Conservation (phyloP, 148 eudicot species). For the Silene uniflora region DNA sequence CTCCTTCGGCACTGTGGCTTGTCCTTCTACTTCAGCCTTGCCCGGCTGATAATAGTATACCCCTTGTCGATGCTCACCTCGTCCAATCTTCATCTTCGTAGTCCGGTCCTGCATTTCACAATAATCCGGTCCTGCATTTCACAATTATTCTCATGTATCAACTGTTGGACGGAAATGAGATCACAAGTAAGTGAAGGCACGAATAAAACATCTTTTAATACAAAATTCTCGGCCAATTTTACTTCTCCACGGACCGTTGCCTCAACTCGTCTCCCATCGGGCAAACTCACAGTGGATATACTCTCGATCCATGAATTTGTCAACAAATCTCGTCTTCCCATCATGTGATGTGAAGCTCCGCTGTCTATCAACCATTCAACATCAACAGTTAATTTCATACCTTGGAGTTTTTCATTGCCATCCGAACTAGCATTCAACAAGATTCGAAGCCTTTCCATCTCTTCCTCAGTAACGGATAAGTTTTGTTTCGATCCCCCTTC, state of each 20-base stretch:
- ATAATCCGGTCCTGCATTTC: too few species aligned
- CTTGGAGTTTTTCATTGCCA: background rate
- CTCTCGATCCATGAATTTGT: too few species aligned
- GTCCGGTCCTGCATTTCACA: too few species aligned
- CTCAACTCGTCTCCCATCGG: background rate
- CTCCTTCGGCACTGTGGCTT: background rate
- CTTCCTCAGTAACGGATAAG: background rate
- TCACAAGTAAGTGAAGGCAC: too few species aligned
- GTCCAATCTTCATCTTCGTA: too few species aligned
- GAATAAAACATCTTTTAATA: background rate
- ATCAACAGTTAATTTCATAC: background rate
- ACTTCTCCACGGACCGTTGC: background rate
- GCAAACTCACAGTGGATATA: too few species aligned
- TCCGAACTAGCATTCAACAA: background rate
- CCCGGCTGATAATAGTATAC: background rate
- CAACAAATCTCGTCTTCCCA: too few species aligned
- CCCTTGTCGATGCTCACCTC: too few species aligned
- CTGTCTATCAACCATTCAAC: slow-evolving; percentile 2
- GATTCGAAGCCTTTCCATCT: background rate
- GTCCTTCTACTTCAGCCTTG: background rate
- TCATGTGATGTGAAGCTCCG: background rate
- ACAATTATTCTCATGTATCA: background rate
- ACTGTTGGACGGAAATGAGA: too few species aligned
- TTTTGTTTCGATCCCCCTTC: too few species aligned
- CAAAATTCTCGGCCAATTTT: background rate